Evolutionary conservation across 2,329 filamentous ascomycete species (phyloP).

Genomic region (Xylaria digitata): DNA sequence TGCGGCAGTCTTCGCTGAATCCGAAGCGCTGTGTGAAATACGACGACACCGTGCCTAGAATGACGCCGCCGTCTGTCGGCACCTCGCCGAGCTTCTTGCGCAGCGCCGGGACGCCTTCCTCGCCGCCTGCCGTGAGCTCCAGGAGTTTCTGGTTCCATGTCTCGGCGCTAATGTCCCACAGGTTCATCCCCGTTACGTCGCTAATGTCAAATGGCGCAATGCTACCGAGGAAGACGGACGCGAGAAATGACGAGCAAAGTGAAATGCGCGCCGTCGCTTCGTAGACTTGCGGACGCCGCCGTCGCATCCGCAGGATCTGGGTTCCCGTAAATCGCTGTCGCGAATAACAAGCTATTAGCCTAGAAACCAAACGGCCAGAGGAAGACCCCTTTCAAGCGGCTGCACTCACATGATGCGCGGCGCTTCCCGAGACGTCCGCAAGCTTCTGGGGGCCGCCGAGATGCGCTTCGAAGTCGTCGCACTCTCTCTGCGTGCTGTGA

Average conservation of each 20-base stretch:
- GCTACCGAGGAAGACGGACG: slow-evolving; percentile 85
- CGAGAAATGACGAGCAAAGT: slow-evolving; percentile 93
- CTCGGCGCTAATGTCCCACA: slow-evolving; percentile 87
- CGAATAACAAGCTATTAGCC: slow-evolving; percentile 29
- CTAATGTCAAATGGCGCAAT: slow-evolving; percentile 92
- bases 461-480: slow-evolving; percentile 83
- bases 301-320: slow-evolving; percentile 89
- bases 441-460: slow-evolving; percentile 75
- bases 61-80: slow-evolving; percentile 80
- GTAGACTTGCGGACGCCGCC: slow-evolving; percentile 84
- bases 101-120: slow-evolving; percentile 70
- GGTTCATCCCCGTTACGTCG: slow-evolving; percentile 95
- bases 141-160: slow-evolving; percentile 81
- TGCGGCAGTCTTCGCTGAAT: slow-evolving; percentile 78
- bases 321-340: slow-evolving; percentile 91
- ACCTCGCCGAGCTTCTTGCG: slow-evolving; percentile 84
- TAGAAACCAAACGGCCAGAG: not conserved
- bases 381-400: not conserved
- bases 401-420: slow-evolving; percentile 85
- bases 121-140: slow-evolving; percentile 72
- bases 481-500: slow-evolving; percentile 91
- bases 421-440: slow-evolving; percentile 86
- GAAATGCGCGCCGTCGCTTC: slow-evolving; percentile 84
- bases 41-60: slow-evolving; percentile 77
- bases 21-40: slow-evolving; percentile 86